Evolutionary conservation across 257 asterid genomes (phyloP).

Genomic region (Solanum acaule): DNA sequence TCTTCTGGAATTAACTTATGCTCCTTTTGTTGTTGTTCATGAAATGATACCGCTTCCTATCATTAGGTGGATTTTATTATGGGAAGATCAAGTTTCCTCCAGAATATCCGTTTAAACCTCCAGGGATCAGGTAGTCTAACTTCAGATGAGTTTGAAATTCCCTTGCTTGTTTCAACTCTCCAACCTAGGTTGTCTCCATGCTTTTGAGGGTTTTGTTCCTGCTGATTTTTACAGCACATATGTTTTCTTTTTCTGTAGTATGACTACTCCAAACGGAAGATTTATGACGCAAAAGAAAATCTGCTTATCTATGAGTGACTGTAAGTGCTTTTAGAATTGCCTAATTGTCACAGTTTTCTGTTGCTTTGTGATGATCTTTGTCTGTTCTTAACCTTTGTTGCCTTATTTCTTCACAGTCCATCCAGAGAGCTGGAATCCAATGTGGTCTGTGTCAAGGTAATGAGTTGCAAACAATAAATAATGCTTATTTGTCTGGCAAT

Average conservation of each 20-base stretch:
- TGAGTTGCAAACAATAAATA: not conserved
- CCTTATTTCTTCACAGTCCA: conserved; percentile 18
- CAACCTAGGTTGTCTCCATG: not conserved
- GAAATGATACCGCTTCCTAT: not conserved
- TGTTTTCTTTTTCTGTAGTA: conserved; percentile 34
- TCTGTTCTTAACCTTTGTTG: not conserved
- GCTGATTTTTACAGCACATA: not conserved
- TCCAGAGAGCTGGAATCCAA: conserved; percentile 53
- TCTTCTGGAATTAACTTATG: not conserved
- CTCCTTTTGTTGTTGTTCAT: not conserved
- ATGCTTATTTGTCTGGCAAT: not conserved
- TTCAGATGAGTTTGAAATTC: not conserved
- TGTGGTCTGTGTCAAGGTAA: conserved; percentile 53
- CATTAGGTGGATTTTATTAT: conserved; percentile 84
- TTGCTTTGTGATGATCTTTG: not conserved
- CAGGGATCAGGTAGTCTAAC: conserved; percentile 64
- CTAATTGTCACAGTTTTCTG: not conserved
- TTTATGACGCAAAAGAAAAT: conserved; percentile 86
- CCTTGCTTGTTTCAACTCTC: not conserved
- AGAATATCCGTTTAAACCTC: conserved; percentile 93
- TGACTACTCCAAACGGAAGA: conserved; percentile 78
- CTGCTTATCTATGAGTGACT: conserved; percentile 89
- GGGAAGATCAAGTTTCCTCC: conserved; percentile 97
- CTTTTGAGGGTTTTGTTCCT: not conserved
- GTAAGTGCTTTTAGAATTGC: conserved; percentile 11